Percentiles rank a stretch among this genome's conserved stretches.
Evolutionary conservation across 805 yeast species (phyloP).

Genomic region (Saturnispora quitensis): DNA sequence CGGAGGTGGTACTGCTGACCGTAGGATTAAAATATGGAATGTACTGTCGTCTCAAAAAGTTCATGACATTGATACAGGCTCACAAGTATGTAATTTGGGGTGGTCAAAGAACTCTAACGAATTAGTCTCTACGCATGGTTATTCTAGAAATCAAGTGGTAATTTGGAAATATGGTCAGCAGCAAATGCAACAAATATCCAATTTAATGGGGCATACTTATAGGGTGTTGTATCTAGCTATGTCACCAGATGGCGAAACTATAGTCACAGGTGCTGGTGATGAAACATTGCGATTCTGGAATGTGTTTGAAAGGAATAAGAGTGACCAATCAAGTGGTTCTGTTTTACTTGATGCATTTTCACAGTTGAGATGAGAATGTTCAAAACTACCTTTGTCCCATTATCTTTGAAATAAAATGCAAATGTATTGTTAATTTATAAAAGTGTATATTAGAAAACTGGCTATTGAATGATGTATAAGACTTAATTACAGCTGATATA

Average conservation of each 20-base stretch:
- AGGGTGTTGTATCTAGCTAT: constrained; percentile 82
- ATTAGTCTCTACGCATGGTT: constrained; percentile 91
- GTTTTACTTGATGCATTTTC: constrained; percentile 65
- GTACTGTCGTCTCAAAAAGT: constrained; percentile 66
- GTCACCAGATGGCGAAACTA: constrained; percentile 93
- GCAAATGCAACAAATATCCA: constrained; percentile 82
- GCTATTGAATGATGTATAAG: neutral
- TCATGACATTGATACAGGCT: constrained; percentile 85
- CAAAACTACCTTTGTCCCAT: neutral
- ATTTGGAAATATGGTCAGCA: constrained; percentile 81
- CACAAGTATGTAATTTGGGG: constrained; percentile 88
- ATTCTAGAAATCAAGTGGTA: constrained; percentile 78
- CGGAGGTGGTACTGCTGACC: constrained; percentile 96
- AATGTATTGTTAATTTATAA: neutral
- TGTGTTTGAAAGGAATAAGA: constrained; percentile 70
- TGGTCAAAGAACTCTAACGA: constrained; percentile 94
- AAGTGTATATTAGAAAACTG: constrained; percentile 8
- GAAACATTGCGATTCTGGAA: constrained; percentile 96
- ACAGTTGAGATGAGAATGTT: constrained; percentile 45
- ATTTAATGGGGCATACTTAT: constrained; percentile 88
- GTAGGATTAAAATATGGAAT: constrained; percentile 87
- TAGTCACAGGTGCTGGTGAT: constrained; percentile 98
- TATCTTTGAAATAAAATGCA: neutral
- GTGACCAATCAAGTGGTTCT: constrained; percentile 49
- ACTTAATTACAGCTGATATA: neutral